Evolutionary conservation across 2,329 filamentous ascomycete genomes (phyloP).

Genomic region (Alternaria hordeiaustralica): DNA sequence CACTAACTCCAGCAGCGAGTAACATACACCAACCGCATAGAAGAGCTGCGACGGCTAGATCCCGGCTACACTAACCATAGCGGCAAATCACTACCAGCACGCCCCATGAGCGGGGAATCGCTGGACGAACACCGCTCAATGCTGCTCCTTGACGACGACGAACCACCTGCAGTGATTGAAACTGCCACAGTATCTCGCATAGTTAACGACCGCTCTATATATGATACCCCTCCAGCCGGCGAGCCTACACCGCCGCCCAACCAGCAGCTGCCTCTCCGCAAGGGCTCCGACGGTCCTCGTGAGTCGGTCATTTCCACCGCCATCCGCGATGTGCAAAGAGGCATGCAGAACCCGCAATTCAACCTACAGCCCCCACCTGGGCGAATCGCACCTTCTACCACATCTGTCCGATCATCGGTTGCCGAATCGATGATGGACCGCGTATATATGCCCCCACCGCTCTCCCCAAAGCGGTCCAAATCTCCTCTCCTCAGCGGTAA

Average conservation of each 20-base stretch:
- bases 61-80: slow-evolving; percentile 57
- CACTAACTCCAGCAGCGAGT: slow-evolving; percentile 65
- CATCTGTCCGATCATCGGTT: slow-evolving; percentile 20
- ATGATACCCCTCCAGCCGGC: slow-evolving; percentile 25
- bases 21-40: slow-evolving; percentile 89
- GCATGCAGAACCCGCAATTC: slow-evolving; percentile 39
- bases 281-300: slow-evolving; percentile 32
- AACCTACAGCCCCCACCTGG: slow-evolving; percentile 45
- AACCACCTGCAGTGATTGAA: slow-evolving; percentile 54
- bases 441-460: slow-evolving; percentile 71
- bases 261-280: slow-evolving; percentile 44
- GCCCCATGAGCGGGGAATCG: slow-evolving; percentile 68
- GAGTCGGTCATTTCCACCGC: slow-evolving; percentile 51
- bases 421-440: slow-evolving; percentile 61
- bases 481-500: slow-evolving; percentile 50
- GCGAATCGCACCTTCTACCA: slow-evolving; percentile 26
- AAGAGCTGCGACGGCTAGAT: slow-evolving; percentile 78
- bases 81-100: slow-evolving; percentile 78
- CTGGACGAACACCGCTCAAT: slow-evolving; percentile 48
- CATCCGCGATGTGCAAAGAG: slow-evolving; percentile 51
- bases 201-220: slow-evolving; percentile 50
- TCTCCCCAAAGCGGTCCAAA: slow-evolving; percentile 68
- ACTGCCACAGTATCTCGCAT: slow-evolving; percentile 62
- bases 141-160: slow-evolving; percentile 44
- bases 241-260: slow-evolving; percentile 29